Evolutionary conservation across 1,139 yeast genomes (phyloP).

Genomic region (Candida sp.): DNA sequence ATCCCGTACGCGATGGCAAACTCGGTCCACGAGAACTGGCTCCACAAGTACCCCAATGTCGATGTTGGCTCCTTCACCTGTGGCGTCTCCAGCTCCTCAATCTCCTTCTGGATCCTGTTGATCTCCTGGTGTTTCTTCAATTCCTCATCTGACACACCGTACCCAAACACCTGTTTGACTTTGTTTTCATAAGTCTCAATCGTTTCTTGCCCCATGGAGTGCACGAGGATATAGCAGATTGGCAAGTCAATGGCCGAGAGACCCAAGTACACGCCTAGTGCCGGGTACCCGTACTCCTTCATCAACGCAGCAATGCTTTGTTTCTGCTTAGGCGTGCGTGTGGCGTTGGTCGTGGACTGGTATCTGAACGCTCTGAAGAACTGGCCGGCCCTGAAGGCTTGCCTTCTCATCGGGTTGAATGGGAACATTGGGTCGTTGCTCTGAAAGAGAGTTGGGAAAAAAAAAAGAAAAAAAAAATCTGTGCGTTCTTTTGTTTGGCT

Average conservation of each 20-base stretch:
- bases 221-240: constrained; percentile 79
- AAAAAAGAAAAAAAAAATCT: background rate
- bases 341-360: constrained; percentile 20
- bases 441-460: background rate
- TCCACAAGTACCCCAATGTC: constrained; percentile 8
- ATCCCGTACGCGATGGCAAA: constrained; percentile 91
- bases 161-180: constrained; percentile 63
- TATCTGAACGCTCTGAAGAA: constrained; percentile 17
- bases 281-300: constrained; percentile 91
- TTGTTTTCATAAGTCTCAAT: constrained; percentile 69
- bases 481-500: background rate
- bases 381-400: background rate
- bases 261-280: constrained; percentile 81
- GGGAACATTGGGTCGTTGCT: constrained; percentile 13
- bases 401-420: constrained; percentile 14
- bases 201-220: constrained; percentile 82
- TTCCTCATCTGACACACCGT: constrained; percentile 49
- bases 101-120: constrained; percentile 27
- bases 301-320: constrained; percentile 70
- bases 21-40: constrained; percentile 61
- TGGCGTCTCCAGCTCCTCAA: constrained; percentile 16
- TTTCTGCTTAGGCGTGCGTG: constrained; percentile 16
- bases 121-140: constrained; percentile 37
- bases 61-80: constrained; percentile 1
- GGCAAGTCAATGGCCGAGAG: constrained; percentile 81